Base-by-base conservation (phyloP, 177 flowering plant genomes). In the Vitis hybrid region DNA sequence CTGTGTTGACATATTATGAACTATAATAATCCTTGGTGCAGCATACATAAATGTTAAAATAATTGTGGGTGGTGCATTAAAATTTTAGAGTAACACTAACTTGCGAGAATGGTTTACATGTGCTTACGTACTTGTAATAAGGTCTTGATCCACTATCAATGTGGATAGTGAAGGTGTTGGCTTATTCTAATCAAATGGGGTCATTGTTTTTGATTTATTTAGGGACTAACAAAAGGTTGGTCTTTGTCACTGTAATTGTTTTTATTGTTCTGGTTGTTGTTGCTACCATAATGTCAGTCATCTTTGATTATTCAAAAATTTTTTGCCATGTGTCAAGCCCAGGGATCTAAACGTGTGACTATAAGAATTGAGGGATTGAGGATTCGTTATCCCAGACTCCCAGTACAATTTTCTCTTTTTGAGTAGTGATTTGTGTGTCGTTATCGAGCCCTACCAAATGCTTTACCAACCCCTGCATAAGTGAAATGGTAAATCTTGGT, bases 121-220 rank as follows among this genome's bases (percentile, higher is more conserved):
- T 70, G 80, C 78, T 81, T 75, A 68, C 78, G 81, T 76, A 78
- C 77, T 76, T 81, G 58, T 41, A 64, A 50, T 63, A 72, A 63
- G 71, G 72, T 66, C 64, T 73, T 67, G 48, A 13, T 63, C 78
- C 82, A 81, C 84, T 78, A 73, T 49, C 73, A 59, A 63, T 72
- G 76, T 80, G 80, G 83, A 75, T 75, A 64, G 75, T 60, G 70
- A 73, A 75, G 77, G 54, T 78, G 81, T 58, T 67, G 35, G 58
- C 14, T 70, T 80, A 71, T 32, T 73, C 51, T 46, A 76, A 68
- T 49, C 32, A 79, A 64, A 62, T 66, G 53, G 61, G 11, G 7
- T 32, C 11, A 4, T 50, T 59, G 30, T 32, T 58, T 24, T 20
- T 21, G 0, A 48, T 49, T 58, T 59, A 9, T 49, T 59, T 59